Evolutionary conservation across 768 basidiomycete genomes (phyloP), one percentile per base, ranked within the genome.

Genomic region (Daedaleopsis sinensis): DNA sequence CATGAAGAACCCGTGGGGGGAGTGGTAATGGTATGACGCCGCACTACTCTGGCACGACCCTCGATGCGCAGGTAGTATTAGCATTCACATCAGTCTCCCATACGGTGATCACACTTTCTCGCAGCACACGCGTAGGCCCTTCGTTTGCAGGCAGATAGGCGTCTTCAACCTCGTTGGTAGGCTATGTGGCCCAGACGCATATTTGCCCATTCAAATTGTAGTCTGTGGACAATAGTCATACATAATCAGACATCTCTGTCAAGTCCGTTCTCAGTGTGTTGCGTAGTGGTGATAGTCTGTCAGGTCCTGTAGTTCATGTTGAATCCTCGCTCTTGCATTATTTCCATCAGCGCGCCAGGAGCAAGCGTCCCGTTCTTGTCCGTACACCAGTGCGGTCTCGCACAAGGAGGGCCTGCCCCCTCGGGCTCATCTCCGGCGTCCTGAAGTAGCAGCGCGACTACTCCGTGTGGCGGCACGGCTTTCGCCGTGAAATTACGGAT

Each of bases 1-100:
- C 13, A 82, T 86, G 80, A 88, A 89, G 78, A 93, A 94, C 79
- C 82, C 85, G 19, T 81, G 90, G 2, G 88, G 86, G n/a, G 91
- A n/a, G 85, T 61, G 94, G 94, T 27, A 96, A 96, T 76, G 93
- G 90, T 67, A 94, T 95, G 85, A 89, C 90, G 7, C 88, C 91
- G 15, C 90, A 92, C 70, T 93, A 91, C 77, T 91, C 89, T 66
- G 93, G 94, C 38, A 94, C 93, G 7, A 94, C 93, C 27, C 83
- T 94, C 58, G 94, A 96, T 67, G 93, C 94, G 2, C 94, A 96
- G 77, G 82, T n/a, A n/a, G n/a, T n/a, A n/a, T n/a, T n/a, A n/a
- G n/a, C n/a, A n/a, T n/a, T n/a, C n/a, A n/a, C n/a, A n/a, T n/a
- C n/a, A n/a, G n/a, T n/a, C n/a, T n/a, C n/a, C n/a, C n/a, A n/a